Evolutionary conservation across 495 filamentous ascomycete species (phyloP).

Genomic region (Talaromyces ruber): DNA sequence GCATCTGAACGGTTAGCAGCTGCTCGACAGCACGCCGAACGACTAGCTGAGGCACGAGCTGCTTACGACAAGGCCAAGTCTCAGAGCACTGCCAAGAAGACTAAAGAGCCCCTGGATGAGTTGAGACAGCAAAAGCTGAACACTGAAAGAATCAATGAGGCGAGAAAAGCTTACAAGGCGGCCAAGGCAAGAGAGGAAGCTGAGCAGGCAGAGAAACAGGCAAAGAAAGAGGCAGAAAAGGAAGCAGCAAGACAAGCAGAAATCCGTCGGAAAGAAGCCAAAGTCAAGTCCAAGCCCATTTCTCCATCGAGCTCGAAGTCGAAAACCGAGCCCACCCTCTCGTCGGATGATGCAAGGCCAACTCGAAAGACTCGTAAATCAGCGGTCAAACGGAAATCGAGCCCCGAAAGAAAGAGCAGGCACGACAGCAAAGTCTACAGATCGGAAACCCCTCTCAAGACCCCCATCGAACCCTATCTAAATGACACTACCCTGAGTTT

Average conservation of each 20-base stretch:
- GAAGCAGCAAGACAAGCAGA: not conserved
- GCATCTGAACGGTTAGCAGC: slow-evolving; percentile 1
- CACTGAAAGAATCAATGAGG: slow-evolving; percentile 4
- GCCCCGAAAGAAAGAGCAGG: not conserved
- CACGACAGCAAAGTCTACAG: not conserved
- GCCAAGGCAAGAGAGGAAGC: slow-evolving; percentile 2
- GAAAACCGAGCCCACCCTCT: not conserved
- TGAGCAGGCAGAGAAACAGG: not conserved
- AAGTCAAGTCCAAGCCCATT: not conserved
- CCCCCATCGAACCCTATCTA: not conserved
- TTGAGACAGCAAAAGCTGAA: slow-evolving; percentile 2
- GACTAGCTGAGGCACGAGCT: slow-evolving; percentile 6
- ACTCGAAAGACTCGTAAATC: not conserved
- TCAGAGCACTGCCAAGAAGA: not conserved
- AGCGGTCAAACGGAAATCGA: not conserved
- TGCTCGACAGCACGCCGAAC: slow-evolving; percentile 4
- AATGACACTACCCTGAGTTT: not conserved
- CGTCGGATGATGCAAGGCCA: not conserved
- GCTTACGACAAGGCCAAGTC: slow-evolving; percentile 5
- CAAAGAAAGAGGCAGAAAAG: not conserved
- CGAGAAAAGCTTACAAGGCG: slow-evolving; percentile 5
- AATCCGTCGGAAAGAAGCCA: not conserved
- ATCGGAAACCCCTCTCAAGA: not conserved
- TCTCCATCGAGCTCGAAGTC: not conserved
- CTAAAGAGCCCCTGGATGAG: not conserved